phyloP scores from a whole-genome alignment of 1,284 basidiomycete species.

The Mycosarcoma mackinlayi region DNA sequence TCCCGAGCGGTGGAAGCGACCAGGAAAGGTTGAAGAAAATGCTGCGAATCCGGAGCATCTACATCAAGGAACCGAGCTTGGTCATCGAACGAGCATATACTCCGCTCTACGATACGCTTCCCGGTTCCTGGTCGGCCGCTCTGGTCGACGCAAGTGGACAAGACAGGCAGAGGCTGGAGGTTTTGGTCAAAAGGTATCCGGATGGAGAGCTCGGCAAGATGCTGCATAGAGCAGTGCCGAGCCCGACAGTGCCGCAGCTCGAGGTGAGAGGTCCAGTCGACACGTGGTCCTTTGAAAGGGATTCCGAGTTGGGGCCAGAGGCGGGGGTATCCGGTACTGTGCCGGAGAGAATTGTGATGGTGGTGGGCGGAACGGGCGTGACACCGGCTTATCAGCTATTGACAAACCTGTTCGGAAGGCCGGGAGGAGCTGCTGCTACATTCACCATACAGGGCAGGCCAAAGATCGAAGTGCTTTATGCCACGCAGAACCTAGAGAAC shows the following conservation, averaged over 20 bases:
- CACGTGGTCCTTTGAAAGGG: conserved; percentile 42
- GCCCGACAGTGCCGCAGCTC: conserved; percentile 21
- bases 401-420: conserved; percentile 35
- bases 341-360: conserved; percentile 36
- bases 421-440: background rate
- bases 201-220: conserved; percentile 54
- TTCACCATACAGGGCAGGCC: background rate
- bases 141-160: background rate
- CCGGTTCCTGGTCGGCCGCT: conserved; percentile 17
- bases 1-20: background rate
- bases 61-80: conserved; percentile 53
- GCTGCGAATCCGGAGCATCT: conserved; percentile 35
- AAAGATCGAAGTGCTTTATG: conserved; percentile 45
- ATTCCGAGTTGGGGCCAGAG: conserved; percentile 5
- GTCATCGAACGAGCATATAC: conserved; percentile 59
- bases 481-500: conserved; percentile 18
- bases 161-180: conserved; percentile 20
- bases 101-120: conserved; percentile 45
- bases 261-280: conserved; percentile 51
- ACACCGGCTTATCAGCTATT: conserved; percentile 56
- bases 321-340: no score
- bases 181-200: conserved; percentile 52
- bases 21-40: conserved; percentile 3
- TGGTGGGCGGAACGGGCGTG: conserved; percentile 55
- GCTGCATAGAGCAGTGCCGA: conserved; percentile 29